Conservation (phyloP, 2,329 filamentous ascomycete genomes). For the Aspergillus sp. region DNA sequence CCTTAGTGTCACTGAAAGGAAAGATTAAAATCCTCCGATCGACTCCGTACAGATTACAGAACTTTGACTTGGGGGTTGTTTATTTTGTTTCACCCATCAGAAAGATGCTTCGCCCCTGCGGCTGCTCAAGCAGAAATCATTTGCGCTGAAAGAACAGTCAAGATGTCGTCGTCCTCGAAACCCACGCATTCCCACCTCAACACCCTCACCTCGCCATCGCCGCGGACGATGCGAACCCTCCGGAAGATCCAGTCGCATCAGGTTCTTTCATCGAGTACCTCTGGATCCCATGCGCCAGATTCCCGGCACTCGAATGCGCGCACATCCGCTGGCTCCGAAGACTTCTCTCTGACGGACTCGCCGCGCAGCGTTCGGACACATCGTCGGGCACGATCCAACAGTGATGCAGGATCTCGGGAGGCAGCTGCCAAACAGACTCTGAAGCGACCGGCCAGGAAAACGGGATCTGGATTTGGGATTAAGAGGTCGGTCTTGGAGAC, state of each 20-base stretch:
- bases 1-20: too few relatives aligned
- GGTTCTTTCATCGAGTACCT: slow-evolving; percentile 50
- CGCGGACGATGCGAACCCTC: slow-evolving; percentile 62
- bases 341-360: slow-evolving; percentile 9
- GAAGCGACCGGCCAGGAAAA: slow-evolving; percentile 38
- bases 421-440: slow-evolving; percentile 18
- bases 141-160: neutral
- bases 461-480: slow-evolving; percentile 38
- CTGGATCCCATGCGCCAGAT: slow-evolving; percentile 61
- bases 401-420: slow-evolving; percentile 56
- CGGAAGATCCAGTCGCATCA: slow-evolving; percentile 74
- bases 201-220: slow-evolving; percentile 41
- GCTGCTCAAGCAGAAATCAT: slow-evolving; percentile 1
- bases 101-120: slow-evolving; percentile 18
- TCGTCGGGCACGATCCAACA: slow-evolving; percentile 65
- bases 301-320: slow-evolving; percentile 37
- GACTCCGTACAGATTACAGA: too few relatives aligned
- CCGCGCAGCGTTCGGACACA: slow-evolving; percentile 11
- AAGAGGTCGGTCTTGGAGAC: slow-evolving; percentile 60
- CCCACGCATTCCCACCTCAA: slow-evolving; percentile 20
- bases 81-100: slow-evolving; percentile 1
- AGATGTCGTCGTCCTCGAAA: slow-evolving; percentile 7
- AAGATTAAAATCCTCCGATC: too few relatives aligned
- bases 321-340: slow-evolving; percentile 16
- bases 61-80: too few relatives aligned